Percentiles rank a stretch among this genome's conserved stretches.
These are phyloP conservation scores for Phytophthora capsici DNA, from an alignment of 352 stramenopile species.

Conservation along the genomic window DNA sequence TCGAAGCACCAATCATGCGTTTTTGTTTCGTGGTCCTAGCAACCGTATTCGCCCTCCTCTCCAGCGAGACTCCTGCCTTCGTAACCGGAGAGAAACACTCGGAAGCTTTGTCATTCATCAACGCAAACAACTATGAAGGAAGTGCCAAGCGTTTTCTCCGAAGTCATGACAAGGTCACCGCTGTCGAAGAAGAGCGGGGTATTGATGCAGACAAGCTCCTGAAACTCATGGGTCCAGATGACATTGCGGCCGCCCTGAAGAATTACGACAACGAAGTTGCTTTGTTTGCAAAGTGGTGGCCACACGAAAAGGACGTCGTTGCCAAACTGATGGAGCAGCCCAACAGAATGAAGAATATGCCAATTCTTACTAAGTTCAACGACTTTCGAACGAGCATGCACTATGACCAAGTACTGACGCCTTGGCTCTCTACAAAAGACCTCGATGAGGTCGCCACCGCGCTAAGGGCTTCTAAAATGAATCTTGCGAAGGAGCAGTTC, in stretches of 20 bases:
- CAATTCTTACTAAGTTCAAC: slow-evolving; percentile 2
- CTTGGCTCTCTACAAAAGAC: slow-evolving; percentile 1
- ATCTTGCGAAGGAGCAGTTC: not conserved
- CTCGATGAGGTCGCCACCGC: not conserved
- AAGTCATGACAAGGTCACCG: not conserved
- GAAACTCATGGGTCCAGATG: slow-evolving; percentile 2
- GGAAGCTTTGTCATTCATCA: no score
- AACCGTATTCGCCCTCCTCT: no score
- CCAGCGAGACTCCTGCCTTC: no score
- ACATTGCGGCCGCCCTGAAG: slow-evolving; percentile 1
- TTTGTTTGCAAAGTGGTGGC: slow-evolving; percentile 8
- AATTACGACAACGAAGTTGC: not conserved
- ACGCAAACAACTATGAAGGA: not conserved
- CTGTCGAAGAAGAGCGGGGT: slow-evolving; percentile 5
- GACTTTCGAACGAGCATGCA: slow-evolving; percentile 2
- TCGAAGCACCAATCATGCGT: no score
- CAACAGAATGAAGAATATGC: slow-evolving; percentile 7
- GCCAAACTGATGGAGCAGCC: not conserved
- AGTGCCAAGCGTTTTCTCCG: not conserved
- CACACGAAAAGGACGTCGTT: not conserved
- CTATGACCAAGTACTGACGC: not conserved
- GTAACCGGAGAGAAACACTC: no score
- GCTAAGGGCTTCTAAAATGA: not conserved
- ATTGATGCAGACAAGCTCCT: slow-evolving; percentile 1
- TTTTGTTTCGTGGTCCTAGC: no score